phyloP scores from a whole-genome alignment of 2,329 filamentous ascomycete species.

The Rhynchosporium agropyri region DNA sequence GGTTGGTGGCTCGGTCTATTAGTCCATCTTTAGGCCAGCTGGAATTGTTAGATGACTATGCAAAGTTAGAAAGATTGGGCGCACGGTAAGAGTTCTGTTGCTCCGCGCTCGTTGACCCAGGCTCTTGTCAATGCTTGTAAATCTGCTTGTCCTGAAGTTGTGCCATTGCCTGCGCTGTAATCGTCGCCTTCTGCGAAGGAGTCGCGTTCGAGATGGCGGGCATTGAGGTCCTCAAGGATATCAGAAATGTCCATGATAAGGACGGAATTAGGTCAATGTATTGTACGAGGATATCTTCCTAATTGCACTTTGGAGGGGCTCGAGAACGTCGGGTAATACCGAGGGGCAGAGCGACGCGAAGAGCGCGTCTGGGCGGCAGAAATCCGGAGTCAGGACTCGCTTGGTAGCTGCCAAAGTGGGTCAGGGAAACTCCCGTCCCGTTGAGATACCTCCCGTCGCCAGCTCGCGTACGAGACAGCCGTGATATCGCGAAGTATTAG shows the following conservation, averaged over 20 bases:
- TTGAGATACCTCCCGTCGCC: no score
- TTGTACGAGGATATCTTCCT: background rate
- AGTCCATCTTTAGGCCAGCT: constrained; percentile 71
- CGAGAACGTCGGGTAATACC: background rate
- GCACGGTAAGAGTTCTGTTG: constrained; percentile 85
- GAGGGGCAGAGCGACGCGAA: background rate
- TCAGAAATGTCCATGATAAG: constrained; percentile 74
- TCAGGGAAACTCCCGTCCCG: no score
- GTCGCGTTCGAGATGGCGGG: constrained; percentile 51
- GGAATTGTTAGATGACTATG: constrained; percentile 18
- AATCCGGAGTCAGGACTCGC: background rate
- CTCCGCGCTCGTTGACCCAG: constrained; percentile 90
- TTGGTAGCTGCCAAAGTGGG: no score
- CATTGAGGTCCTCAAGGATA: constrained; percentile 75
- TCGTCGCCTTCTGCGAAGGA: constrained; percentile 39
- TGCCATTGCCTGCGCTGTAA: constrained; percentile 48
- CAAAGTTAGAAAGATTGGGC: constrained; percentile 28
- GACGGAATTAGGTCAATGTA: no score
- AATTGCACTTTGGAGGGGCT: background rate
- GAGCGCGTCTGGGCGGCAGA: background rate
- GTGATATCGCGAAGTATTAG: no score
- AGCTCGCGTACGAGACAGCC: no score
- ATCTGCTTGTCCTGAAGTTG: constrained; percentile 72
- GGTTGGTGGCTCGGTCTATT: constrained; percentile 79
- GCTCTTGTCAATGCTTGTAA: constrained; percentile 86